Evolutionary conservation across 352 stramenopile species (phyloP), one percentile per base, ranked within the genome.

Genomic region (Achlya hypogyna): DNA sequence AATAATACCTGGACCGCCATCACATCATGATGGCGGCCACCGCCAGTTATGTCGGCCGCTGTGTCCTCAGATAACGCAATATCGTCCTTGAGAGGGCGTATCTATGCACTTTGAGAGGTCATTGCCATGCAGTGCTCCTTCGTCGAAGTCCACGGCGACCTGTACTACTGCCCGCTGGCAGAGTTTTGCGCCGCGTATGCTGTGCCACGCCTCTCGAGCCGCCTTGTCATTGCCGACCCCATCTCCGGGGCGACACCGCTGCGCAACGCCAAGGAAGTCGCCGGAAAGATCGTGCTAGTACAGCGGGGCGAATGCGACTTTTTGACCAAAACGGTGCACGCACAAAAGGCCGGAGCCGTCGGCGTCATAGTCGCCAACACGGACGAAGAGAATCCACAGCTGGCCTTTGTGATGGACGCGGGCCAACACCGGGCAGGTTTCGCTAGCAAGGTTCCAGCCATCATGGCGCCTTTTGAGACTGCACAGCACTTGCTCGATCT

Each of bases 251-350:
- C 82, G 25, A 62, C 76, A 0, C 60, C 78, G 18, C 68, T 93
- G 28, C 74, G 74, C 63, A 89, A 91, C 59, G 77, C 75, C 23
- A 56, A 56, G 5, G 65, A 79, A 6, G 65, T 81, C 5, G 52
- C 14, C 3, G 82, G 73, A n/a, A 86, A 86, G 62, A 79, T 91
- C 60, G 77, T 79, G 18, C 65, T 91, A 18, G 72, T 91, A 14
- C 74, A 91, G 52, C 78, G 84, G 0, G 84, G 84, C 9, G 62
- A 72, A 29, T 93, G 82, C 69, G 79, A 91, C 73, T 93, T 92
- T 69, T 72, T 91, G n/a, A 80, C 77, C 31, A 93, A 93, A 65
- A 78, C 79, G 42, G 47, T 83, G 20, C 76, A 88, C 53, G 83
- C 78, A 0, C 84, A 93, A 53, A 75, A 74, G 18, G 84, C 84